phyloP scores from a whole-genome alignment of 768 basidiomycete genomes.

The Mrakia hoshinonis region DNA sequence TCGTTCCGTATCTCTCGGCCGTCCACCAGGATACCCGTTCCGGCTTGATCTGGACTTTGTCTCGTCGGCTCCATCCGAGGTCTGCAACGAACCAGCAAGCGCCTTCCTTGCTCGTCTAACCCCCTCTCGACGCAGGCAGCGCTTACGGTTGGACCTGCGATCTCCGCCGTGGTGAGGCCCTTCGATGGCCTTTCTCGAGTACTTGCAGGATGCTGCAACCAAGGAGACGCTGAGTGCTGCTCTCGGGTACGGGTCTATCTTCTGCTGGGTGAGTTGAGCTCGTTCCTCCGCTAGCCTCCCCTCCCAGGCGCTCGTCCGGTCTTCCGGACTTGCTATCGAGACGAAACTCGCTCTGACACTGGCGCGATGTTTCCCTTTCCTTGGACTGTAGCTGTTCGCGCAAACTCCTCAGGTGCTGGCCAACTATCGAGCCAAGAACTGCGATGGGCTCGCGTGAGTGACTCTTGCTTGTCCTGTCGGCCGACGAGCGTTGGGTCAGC shows the following conservation, averaged over 20 bases:
- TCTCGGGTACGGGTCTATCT: background rate
- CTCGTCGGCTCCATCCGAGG: too few species aligned
- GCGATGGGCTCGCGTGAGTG: slow-evolving; percentile 65
- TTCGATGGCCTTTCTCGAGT: too few species aligned
- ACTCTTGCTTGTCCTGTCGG: too few species aligned
- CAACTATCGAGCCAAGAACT: slow-evolving; percentile 51
- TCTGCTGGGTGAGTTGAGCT: background rate
- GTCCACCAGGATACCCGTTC: too few species aligned
- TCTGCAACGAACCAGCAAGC: too few species aligned
- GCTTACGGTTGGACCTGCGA: too few species aligned
- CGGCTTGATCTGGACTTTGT: too few species aligned
- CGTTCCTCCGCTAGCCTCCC: slow-evolving; percentile 5
- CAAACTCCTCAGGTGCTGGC: slow-evolving; percentile 67
- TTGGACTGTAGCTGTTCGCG: slow-evolving; percentile 72
- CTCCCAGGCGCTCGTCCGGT: background rate
- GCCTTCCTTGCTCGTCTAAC: too few species aligned
- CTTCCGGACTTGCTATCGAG: background rate
- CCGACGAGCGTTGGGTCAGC: too few species aligned
- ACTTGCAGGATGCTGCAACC: background rate
- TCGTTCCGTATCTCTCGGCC: too few species aligned
- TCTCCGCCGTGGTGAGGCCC: too few species aligned
- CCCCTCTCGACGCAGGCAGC: too few species aligned
- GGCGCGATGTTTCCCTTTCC: slow-evolving; percentile 57
- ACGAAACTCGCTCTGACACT: slow-evolving; percentile 13
- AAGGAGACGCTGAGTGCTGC: background rate